Base-by-base conservation (phyloP, 148 eudicot genomes). In the Amaranthus cruentus region DNA sequence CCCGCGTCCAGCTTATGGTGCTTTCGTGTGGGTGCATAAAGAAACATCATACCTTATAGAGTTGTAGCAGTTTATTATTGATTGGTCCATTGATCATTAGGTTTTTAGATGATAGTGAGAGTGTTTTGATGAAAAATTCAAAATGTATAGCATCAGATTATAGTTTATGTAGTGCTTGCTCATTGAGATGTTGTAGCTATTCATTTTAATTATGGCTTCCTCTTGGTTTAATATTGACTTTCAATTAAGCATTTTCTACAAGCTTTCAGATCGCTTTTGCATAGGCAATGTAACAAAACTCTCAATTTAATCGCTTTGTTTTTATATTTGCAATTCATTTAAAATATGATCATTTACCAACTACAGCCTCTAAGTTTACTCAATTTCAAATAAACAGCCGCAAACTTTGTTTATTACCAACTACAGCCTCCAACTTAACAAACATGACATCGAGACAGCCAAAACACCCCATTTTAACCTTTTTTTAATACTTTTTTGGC, bases 121-220 rank as follows among this genome's bases (percentile, higher is more conserved):
- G 61, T 68, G 3, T 57, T 15, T 52, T 69, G 54, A 60, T 79
- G 82, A 28, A 64, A 56, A 71, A 57, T 4, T 9, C 64, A 63
- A 67, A 75, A 44, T 79, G 78, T 79, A 79, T 65, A 79, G 64
- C n/a, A 49, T 66, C 9, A 15, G 50, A 74, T 74, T 59, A 57
- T 79, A 48, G 77, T 62, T 57, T 8, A 68, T 21, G 15, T 59
- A 62, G 75, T 59, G 69, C 57, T 61, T 76, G 69, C 43, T 42
- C 11, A 62, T 52, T 55, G 69, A 43, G 8, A 48, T 64, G 21
- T 18, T 48, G 53, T 67, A 46, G 56, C 4, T 67, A 67, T 67
- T 44, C 56, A 51, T 11, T 67, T 18, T 47, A 49, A 66, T 6
- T 6, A 13, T 49, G 53, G 55, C 18, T 67, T 18, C n/a, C 55